Base-by-base conservation (phyloP, 1,284 basidiomycete genomes). In the Rhizoctonia solani region DNA sequence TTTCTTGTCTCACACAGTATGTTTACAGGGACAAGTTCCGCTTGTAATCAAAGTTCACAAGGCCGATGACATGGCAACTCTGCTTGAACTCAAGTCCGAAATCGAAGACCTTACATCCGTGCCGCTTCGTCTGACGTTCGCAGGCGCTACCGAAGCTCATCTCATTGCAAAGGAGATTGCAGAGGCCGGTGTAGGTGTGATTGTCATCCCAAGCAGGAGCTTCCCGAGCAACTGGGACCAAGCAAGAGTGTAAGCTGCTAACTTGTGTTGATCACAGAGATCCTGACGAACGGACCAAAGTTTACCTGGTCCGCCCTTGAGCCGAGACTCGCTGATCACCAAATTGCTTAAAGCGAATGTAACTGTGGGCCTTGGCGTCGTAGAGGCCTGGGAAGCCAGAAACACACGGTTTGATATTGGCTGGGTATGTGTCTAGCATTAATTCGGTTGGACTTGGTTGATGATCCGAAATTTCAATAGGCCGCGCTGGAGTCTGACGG, bases 81-180 rank as follows among this genome's bases (percentile, higher is more conserved):
- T 96, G 14, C 76, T 95, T 46, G 79, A 84, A 32, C 77, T 95
- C 67, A 92, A 92, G 78, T 78, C 80, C n/a, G 85, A 92, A 68
- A 82, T 91, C 19, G 90, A 92, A 66, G 79, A 80, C 8, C 13
- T 27, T 37, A 50, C 59, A 6, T 39, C 47, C 21, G 5, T 5
- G 44, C 44, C 44, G 8, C 59, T 52, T 13, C 47, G 37, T 27
- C 19, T 52, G 55, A 75, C 88, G 1, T 85, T 93, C 71, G 78
- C 84, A 34, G 90, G 91, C 5, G 92, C 85, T 0, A 80, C 84
- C 0, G 92, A 95, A 76, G 83, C 89, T 4, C 83, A 90, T 76
- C 77, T 89, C 32, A 75, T 95, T 52, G 92, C 92, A 0, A 75
- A 84, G 41, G 87, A 93, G 70, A 84, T 95, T 41, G 85, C 88